Evolutionary conservation across 148 eudicot genomes (phyloP), one percentile per base, ranked within the genome.

Genomic region (Vaccinium myrtillus): DNA sequence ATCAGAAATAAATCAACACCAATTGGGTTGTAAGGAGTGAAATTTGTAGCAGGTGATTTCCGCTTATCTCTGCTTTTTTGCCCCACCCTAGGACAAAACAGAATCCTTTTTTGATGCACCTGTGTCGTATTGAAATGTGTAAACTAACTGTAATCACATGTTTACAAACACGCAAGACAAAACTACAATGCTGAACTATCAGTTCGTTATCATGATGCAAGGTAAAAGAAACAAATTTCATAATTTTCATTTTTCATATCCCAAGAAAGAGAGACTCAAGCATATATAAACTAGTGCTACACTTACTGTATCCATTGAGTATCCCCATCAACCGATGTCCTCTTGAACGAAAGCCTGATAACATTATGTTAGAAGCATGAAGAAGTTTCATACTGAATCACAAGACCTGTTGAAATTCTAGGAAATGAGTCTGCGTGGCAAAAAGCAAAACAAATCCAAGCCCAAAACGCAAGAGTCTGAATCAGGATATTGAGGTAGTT

Each of bases 1-100:
- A 90, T 90, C 75, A 83, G 63, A 88, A 93, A 95, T 54, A 95
- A 80, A 86, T 95, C 96, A 46, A 89, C 98, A 30, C 98, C 98
- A 83, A 94, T 86, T 49, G 98, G 95, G 54, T 77, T 84, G 85
- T 92, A 94, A 82, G 94, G 93, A 76, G 87, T 73, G 73, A 27
- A 27, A 82, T 92, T 86, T 55, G 95, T 90, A 78, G 98, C 98
- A 19, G 90, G 87, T 48, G 78, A 56, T 82, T 95, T 95, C 90
- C 83, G 89, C 89, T 95, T 95, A 82, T 95, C 98, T 88, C 98
- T 94, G 91, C 86, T 89, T 77, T 77, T 32, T n/a, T 10, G 87
- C n/a, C 98, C 98, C 50, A 93, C 95, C 85, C 91, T 90, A 49
- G 98, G 95, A 69, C 89, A 91, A 77, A 86, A 89, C 15, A 93